These are phyloP conservation scores for Zychaea mexicana DNA, from an alignment of 371 early-diverging fungal genomes.

Conservation along the genomic window DNA sequence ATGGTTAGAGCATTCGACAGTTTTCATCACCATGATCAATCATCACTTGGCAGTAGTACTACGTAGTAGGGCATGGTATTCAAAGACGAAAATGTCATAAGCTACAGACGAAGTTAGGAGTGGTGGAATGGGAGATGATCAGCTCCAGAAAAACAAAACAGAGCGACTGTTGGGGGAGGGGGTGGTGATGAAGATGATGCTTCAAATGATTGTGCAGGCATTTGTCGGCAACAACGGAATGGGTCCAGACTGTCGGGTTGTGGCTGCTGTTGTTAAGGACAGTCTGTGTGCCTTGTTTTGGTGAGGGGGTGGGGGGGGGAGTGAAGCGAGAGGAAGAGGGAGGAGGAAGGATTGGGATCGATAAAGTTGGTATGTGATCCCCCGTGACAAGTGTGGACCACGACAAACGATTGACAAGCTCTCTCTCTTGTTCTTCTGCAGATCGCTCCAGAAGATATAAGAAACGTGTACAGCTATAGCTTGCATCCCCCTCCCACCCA, in stretches of 20 bases:
- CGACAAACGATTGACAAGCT: background rate
- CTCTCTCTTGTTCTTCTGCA: background rate
- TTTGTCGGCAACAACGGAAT: background rate
- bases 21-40: too few species aligned
- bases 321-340: background rate
- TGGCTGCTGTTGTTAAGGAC: background rate
- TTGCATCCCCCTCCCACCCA: too few species aligned
- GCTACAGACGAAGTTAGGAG: background rate
- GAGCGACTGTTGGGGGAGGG: background rate
- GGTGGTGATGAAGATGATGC: too few species aligned
- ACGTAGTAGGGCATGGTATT: too few species aligned
- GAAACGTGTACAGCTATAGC: too few species aligned
- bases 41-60: too few species aligned
- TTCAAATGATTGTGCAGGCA: too few species aligned
- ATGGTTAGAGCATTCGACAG: too few species aligned
- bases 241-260: conserved; percentile 6
- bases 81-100: too few species aligned
- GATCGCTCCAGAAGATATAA: background rate
- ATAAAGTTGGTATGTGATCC: too few species aligned
- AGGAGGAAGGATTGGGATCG: too few species aligned
- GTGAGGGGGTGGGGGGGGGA: background rate
- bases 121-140: background rate
- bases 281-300: conserved; percentile 3
- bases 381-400: background rate
- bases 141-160: background rate